phyloP scores from a whole-genome alignment of 192 early-diverging fungal genomes.

The Allomyces macrogynus region DNA sequence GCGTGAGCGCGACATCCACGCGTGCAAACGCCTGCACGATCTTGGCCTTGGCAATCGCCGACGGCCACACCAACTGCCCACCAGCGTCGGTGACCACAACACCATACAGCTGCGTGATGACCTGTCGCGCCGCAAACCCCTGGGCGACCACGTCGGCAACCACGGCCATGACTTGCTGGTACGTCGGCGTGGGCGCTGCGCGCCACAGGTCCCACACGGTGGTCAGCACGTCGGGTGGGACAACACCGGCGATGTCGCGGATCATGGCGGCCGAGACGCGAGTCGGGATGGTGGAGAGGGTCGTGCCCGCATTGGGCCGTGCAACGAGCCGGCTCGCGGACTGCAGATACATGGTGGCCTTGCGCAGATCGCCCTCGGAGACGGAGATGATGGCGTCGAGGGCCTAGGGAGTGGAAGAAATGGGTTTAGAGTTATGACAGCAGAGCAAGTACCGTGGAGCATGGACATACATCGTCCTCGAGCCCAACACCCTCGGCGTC shows the following conservation, averaged over 20 bases:
- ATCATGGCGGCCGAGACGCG: conserved; percentile 31
- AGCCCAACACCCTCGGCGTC: conserved; percentile 40
- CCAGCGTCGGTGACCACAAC: conserved; percentile 27
- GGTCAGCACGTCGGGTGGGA: conserved; percentile 44
- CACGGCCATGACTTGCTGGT: conserved; percentile 20
- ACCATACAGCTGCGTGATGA: conserved; percentile 57
- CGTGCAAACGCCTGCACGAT: conserved; percentile 42
- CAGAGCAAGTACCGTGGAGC: too few species aligned
- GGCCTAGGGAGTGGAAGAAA: conserved; percentile 15
- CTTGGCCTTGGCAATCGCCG: conserved; percentile 48
- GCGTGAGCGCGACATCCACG: conserved; percentile 50
- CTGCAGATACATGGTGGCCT: conserved; percentile 80
- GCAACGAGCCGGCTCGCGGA: conserved; percentile 38
- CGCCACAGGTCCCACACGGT: conserved; percentile 18
- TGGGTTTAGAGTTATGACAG: too few species aligned
- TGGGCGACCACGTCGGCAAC: conserved; percentile 36
- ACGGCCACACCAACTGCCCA: conserved; percentile 17
- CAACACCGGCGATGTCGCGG: conserved; percentile 63
- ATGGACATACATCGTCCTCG: conserved; percentile 24
- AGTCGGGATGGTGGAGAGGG: conserved; percentile 2
- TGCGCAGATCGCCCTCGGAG: conserved; percentile 76
- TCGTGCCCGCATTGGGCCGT: conserved; percentile 11
- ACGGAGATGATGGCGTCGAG: conserved; percentile 42
- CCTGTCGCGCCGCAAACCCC: conserved; percentile 56
- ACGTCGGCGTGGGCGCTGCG: conserved; percentile 25